Evolutionary conservation across 2,329 filamentous ascomycete species (phyloP).

Genomic region (Fusarium tuaranense): DNA sequence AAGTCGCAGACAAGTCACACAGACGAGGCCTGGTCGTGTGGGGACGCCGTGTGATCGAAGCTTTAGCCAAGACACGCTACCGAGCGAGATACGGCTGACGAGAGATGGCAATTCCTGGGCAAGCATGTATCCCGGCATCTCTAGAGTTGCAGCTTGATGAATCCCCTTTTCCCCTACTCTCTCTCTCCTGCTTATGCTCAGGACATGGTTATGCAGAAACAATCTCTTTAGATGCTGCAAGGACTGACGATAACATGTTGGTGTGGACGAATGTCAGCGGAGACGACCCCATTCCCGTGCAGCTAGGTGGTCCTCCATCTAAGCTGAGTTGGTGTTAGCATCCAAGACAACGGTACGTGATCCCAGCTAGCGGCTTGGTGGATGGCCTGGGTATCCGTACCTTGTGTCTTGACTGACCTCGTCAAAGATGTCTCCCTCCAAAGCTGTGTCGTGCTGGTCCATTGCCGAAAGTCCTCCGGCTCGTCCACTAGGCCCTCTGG

Average conservation of each 20-base stretch:
- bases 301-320: constrained; percentile 28
- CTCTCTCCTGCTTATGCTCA: not conserved
- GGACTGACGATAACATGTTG: constrained; percentile 6
- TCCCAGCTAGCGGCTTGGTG: constrained; percentile 13
- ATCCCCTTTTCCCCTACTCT: not conserved
- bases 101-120: constrained; percentile 3
- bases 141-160: not conserved
- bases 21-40: constrained; percentile 35
- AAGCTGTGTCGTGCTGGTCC: constrained; percentile 13
- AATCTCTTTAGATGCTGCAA: constrained; percentile 14
- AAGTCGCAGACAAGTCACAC: constrained; percentile 31
- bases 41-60: constrained; percentile 39
- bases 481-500: constrained; percentile 28
- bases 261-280: constrained; percentile 23
- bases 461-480: constrained; percentile 28
- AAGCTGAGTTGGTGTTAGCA: constrained; percentile 30
- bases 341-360: constrained; percentile 32
- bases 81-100: constrained; percentile 27
- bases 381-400: constrained; percentile 25
- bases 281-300: constrained; percentile 30
- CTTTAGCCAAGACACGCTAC: constrained; percentile 32
- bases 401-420: constrained; percentile 24
- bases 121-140: not conserved
- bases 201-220: not conserved
- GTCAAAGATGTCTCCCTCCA: not conserved